phyloP scores from a whole-genome alignment of 2,329 filamentous ascomycete species.

The Pleochaeta shiraiana region DNA sequence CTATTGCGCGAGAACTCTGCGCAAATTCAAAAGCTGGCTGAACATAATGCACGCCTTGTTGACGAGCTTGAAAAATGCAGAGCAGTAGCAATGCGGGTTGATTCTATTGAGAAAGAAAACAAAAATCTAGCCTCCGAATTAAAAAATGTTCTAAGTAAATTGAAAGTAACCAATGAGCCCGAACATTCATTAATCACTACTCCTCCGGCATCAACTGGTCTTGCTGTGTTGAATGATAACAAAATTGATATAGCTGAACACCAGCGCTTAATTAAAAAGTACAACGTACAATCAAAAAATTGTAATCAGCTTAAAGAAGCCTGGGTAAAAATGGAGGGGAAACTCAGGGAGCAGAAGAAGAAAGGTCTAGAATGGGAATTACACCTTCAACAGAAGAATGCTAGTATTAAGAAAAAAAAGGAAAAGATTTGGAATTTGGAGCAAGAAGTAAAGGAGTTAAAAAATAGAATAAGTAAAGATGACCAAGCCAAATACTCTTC shows the following conservation, averaged over 20 bases:
- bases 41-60: constrained; percentile 8
- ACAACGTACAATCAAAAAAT: constrained; percentile 9
- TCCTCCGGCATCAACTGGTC: neutral
- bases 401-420: constrained; percentile 7
- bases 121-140: constrained; percentile 9
- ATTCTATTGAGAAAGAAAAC: constrained; percentile 13
- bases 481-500: too few relatives aligned
- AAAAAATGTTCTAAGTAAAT: constrained; percentile 6
- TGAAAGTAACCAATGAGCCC: neutral
- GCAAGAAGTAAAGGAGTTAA: constrained; percentile 7
- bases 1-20: constrained; percentile 7
- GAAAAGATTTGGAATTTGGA: constrained; percentile 9
- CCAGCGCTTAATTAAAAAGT: constrained; percentile 8
- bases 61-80: constrained; percentile 10
- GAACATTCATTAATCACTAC: too few relatives aligned
- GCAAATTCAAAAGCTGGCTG: constrained; percentile 7
- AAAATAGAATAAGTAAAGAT: neutral
- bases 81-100: constrained; percentile 6
- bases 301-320: constrained; percentile 7
- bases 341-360: constrained; percentile 7
- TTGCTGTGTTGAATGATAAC: constrained; percentile 2
- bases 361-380: constrained; percentile 7
- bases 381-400: constrained; percentile 5
- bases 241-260: constrained; percentile 7
- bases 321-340: constrained; percentile 7